These are phyloP conservation scores for Nigrospora osmanthi DNA, from an alignment of 2,329 filamentous ascomycete genomes.

Conservation along the genomic window DNA sequence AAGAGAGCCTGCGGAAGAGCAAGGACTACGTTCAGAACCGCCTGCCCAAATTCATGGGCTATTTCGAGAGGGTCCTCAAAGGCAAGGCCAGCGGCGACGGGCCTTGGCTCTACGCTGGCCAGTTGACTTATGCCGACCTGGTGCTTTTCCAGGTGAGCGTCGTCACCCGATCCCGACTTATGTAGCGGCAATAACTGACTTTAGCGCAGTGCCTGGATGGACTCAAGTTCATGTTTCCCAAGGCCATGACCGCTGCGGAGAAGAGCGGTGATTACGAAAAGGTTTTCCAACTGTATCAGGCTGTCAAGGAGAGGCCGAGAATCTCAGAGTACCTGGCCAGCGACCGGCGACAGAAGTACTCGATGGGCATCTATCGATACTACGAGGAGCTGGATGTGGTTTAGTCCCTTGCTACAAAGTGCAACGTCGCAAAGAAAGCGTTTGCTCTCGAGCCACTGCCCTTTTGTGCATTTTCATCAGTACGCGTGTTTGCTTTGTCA, in stretches of 20 bases:
- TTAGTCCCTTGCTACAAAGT: slow-evolving; percentile 2
- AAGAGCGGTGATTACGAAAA: slow-evolving; percentile 47
- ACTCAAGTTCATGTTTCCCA: slow-evolving; percentile 61
- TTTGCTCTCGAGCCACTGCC: too few relatives aligned
- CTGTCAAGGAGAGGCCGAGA: slow-evolving; percentile 52
- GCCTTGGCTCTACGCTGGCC: slow-evolving; percentile 58
- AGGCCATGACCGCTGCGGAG: slow-evolving; percentile 49
- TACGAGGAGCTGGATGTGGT: slow-evolving; percentile 62
- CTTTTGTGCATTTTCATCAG: too few relatives aligned
- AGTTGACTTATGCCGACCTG: slow-evolving; percentile 64
- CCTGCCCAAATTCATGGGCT: slow-evolving; percentile 65
- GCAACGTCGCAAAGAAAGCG: too few relatives aligned
- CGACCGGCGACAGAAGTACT: slow-evolving; percentile 53
- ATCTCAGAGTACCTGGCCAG: slow-evolving; percentile 65
- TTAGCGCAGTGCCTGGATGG: slow-evolving; percentile 44
- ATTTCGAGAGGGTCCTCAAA: slow-evolving; percentile 60
- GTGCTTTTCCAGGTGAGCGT: slow-evolving; percentile 61
- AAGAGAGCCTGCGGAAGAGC: slow-evolving; percentile 51
- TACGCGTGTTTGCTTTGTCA: too few relatives aligned
- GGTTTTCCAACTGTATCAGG: slow-evolving; percentile 58
- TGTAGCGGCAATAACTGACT: background rate
- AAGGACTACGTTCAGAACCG: slow-evolving; percentile 51
- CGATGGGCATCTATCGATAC: slow-evolving; percentile 59
- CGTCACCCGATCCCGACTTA: background rate
- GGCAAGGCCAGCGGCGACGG: slow-evolving; percentile 48